phyloP scores from a whole-genome alignment of 495 filamentous ascomycete genomes.

The Chaetomium cochliodes region DNA sequence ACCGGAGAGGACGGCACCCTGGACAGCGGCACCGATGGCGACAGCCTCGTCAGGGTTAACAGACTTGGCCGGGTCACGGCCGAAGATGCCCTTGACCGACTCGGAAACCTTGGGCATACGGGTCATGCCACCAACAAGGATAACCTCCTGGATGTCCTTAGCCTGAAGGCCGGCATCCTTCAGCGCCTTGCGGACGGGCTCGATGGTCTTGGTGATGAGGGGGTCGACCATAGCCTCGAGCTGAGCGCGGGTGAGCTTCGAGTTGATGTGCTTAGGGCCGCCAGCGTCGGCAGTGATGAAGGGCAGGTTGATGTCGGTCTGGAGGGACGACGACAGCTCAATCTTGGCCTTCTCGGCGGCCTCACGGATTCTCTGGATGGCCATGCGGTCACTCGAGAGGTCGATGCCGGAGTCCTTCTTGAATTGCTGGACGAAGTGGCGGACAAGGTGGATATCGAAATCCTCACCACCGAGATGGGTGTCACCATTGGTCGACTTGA shows the following conservation, averaged over 20 bases:
- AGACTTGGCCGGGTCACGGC: slow-evolving; percentile 96
- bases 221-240: slow-evolving; percentile 93
- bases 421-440: slow-evolving; percentile 91
- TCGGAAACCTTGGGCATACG: slow-evolving; percentile 99
- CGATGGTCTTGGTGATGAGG: slow-evolving; percentile 78
- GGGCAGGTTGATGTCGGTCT: slow-evolving; percentile 98
- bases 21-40: slow-evolving; percentile 95
- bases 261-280: slow-evolving; percentile 97
- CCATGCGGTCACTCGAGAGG: slow-evolving; percentile 92
- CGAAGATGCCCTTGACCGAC: slow-evolving; percentile 96
- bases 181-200: slow-evolving; percentile 93
- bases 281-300: slow-evolving; percentile 97
- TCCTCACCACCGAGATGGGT: slow-evolving; percentile 98
- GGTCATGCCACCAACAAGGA: slow-evolving; percentile 99
- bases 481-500: slow-evolving; percentile 98
- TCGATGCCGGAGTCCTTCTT: slow-evolving; percentile 95
- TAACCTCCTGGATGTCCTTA: slow-evolving; percentile 97
- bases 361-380: slow-evolving; percentile 98
- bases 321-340: slow-evolving; percentile 91
- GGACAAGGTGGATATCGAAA: slow-evolving; percentile 95
- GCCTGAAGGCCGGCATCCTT: slow-evolving; percentile 95
- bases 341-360: slow-evolving; percentile 99
- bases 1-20: slow-evolving; percentile 94
- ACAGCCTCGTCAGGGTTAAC: slow-evolving; percentile 99
- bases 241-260: slow-evolving; percentile 87